A percentile compares a stretch with the other conserved stretches of the same genome.
phyloP scores from a whole-genome alignment of 306 rosid species.

The Quercus mongolica region DNA sequence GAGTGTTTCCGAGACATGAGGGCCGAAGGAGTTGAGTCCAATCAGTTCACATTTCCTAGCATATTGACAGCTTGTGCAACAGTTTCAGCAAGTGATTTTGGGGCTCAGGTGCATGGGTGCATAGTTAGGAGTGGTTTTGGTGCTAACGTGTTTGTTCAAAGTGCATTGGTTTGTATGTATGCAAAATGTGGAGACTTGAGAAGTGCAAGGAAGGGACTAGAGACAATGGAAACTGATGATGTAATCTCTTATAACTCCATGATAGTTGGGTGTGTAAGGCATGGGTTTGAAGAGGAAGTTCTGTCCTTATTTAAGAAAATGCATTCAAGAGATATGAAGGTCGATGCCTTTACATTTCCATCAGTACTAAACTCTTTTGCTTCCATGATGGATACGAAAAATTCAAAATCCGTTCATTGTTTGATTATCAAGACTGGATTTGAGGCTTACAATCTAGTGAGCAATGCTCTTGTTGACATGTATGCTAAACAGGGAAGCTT shows the following conservation, averaged over 20 bases:
- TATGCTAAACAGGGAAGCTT: constrained; percentile 67
- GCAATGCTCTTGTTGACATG: constrained; percentile 87
- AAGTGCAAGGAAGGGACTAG: constrained; percentile 48
- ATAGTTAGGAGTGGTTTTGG: constrained; percentile 62
- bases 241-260: constrained; percentile 83
- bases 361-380: constrained; percentile 64
- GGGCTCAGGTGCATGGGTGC: constrained; percentile 74
- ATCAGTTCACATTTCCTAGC: constrained; percentile 82
- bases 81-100: constrained; percentile 53
- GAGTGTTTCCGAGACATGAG: constrained; percentile 61
- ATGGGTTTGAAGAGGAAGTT: constrained; percentile 63
- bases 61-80: constrained; percentile 75
- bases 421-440: constrained; percentile 71
- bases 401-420: constrained; percentile 52
- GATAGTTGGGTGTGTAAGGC: constrained; percentile 82
- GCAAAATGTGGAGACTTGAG: constrained; percentile 68
- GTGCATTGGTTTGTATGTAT: constrained; percentile 84
- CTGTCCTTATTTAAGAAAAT: constrained; percentile 55
- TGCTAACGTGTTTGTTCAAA: constrained; percentile 68
- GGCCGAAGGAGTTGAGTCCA: constrained; percentile 46
- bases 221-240: constrained; percentile 64
- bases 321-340: constrained; percentile 64
- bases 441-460: constrained; percentile 58
- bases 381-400: constrained; percentile 31
- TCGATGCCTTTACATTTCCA: constrained; percentile 80